Base-by-base conservation (phyloP, 75 land plant species). In the Picea sitchensis region DNA sequence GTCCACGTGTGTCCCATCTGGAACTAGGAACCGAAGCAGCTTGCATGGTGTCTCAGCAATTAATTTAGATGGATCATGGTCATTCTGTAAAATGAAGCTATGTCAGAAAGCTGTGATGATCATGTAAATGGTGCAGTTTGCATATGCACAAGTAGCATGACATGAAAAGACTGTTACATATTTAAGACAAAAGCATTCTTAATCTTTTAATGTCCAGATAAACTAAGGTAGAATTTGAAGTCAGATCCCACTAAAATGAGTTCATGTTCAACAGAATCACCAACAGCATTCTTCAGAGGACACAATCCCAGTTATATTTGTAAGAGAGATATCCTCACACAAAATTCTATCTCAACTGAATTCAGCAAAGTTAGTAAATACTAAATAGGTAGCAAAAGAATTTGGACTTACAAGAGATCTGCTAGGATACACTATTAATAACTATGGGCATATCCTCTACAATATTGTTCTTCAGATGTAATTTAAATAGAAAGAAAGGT, bases 41-140 rank as follows among this genome's bases (percentile, higher is more conserved):
- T 97, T 97, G 91, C 99, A 97, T 67, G 99, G 98, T 73, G 99
- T 95, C 84, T 97, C 99, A 12, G 98, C 99, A 26, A 95, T 83
- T 63, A 97, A 82, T 63, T 94, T 94, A 17, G 99, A 97, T 60
- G 99, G 99, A 81, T 97, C 99, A 83, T 97, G 98, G 82, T 97
- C 99, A 89, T 95, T 97, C 99, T 97, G 89, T 31, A 88, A 82
- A 58, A 65, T 0, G 71, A 32, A 74, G 18, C 78, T 23, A 30
- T 15, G 23, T 58, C 32, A 76, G 18, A 58, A 58, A 58, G 77
- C 65, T 18, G 23, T 30, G 30, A 51, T 64, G n/a, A 76, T 69
- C n/a, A 18, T 41, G 6, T 69, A 69, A 36, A 71, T 17, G 13
- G 23, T 71, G n/a, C 44, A 68, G 17, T 14, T 14, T 14, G 6